Conservation (phyloP, 2,329 filamentous ascomycete genomes). For the Myriosclerotinia duriaeana region DNA sequence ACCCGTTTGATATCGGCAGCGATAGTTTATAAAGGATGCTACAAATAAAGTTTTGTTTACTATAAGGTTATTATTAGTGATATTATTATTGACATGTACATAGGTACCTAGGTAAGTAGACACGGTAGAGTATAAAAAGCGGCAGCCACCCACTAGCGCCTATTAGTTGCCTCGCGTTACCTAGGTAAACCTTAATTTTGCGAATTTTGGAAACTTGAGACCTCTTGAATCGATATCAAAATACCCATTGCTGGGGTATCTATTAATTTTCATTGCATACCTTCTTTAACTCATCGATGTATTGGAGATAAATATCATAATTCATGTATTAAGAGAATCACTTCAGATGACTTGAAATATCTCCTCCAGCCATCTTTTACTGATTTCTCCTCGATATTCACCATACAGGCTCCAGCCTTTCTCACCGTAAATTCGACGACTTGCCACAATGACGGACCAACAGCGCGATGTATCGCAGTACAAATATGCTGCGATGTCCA, state of each 20-base stretch:
- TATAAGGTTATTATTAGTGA: neutral
- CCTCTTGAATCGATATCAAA: conserved; percentile 10
- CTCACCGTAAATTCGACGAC: conserved; percentile 31
- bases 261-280: conserved; percentile 13
- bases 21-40: conserved; percentile 1
- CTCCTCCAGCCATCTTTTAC: conserved; percentile 18
- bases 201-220: conserved; percentile 21
- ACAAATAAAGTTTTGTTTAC: conserved; percentile 1
- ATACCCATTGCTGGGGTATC: conserved; percentile 5
- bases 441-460: conserved; percentile 65
- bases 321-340: conserved; percentile 20
- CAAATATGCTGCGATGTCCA: conserved; percentile 99
- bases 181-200: conserved; percentile 26
- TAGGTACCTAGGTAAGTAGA: no score
- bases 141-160: conserved; percentile 15
- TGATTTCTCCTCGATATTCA: conserved; percentile 22
- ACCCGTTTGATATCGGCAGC: neutral
- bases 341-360: conserved; percentile 24
- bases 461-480: conserved; percentile 89
- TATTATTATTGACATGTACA: no score
- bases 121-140: no score
- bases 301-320: conserved; percentile 8
- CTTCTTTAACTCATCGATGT: conserved; percentile 8
- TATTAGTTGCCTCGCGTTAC: conserved; percentile 21
- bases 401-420: conserved; percentile 30